Conservation (phyloP, 192 early-diverging fungal genomes). For the Coemansia sp. region DNA sequence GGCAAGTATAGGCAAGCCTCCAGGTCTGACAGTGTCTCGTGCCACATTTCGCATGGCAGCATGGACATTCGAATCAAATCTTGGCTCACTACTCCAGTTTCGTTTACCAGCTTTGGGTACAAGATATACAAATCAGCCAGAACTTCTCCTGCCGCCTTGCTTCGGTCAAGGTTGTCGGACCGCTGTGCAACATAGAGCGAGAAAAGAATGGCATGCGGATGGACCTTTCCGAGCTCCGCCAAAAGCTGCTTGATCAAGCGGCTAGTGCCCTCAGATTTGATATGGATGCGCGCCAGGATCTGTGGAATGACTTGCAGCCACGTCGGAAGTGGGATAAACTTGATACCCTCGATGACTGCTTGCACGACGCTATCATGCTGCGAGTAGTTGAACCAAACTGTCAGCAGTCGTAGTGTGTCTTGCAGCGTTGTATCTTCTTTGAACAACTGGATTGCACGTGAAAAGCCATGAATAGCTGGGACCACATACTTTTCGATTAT, state of each 20-base stretch:
- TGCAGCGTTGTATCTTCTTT: constrained; percentile 86
- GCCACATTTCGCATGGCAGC: constrained; percentile 98
- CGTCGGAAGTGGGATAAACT: constrained; percentile 83
- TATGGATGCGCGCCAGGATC: constrained; percentile 94
- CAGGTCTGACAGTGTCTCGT: constrained; percentile 88
- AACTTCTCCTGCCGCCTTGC: constrained; percentile 76
- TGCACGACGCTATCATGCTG: constrained; percentile 84
- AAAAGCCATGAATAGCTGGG: constrained; percentile 92
- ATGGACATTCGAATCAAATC: constrained; percentile 97
- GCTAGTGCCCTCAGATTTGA: constrained; percentile 77
- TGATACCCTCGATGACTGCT: constrained; percentile 85
- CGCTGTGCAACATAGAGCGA: constrained; percentile 95
- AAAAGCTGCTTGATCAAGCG: constrained; percentile 87
- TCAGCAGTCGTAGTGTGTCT: constrained; percentile 92
- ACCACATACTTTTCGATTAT: constrained; percentile 63
- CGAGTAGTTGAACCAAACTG: constrained; percentile 96
- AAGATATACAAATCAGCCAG: constrained; percentile 91
- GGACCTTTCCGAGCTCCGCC: constrained; percentile 89
- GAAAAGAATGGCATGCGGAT: constrained; percentile 98
- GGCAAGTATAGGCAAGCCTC: constrained; percentile 78
- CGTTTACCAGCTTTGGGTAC: constrained; percentile 80
- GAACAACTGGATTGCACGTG: constrained; percentile 90
- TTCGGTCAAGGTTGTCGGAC: constrained; percentile 72
- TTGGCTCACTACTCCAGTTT: constrained; percentile 90
- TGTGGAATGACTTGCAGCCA: constrained; percentile 99